phyloP scores from a whole-genome alignment of 2,329 filamentous ascomycete genomes.

The Fusarium transvaalense region DNA sequence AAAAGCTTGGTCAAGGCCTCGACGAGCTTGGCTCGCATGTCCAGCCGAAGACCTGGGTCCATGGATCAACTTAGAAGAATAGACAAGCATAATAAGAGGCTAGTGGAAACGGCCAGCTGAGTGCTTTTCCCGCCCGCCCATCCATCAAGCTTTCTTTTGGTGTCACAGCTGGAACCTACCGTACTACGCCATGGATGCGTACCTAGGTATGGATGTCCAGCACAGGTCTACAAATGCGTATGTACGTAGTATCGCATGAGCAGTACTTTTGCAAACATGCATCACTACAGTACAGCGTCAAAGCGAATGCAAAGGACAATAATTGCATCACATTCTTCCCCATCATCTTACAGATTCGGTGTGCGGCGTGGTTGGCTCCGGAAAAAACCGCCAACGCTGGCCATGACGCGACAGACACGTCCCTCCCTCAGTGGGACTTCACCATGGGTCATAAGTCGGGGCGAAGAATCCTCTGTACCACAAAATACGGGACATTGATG shows the following conservation, averaged over 20 bases:
- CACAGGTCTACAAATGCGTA: background rate
- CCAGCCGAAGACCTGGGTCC: conserved; percentile 26
- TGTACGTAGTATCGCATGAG: background rate
- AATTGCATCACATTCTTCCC: background rate
- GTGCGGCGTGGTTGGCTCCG: conserved; percentile 30
- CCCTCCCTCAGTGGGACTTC: conserved; percentile 12
- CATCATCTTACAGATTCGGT: conserved; percentile 14
- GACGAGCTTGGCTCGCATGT: conserved; percentile 44
- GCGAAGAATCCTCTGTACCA: background rate
- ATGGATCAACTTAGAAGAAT: conserved; percentile 18
- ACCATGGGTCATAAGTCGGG: conserved; percentile 8
- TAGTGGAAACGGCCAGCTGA: conserved; percentile 23
- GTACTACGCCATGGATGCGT: background rate
- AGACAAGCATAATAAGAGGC: conserved; percentile 7
- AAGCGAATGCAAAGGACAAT: background rate
- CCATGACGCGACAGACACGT: conserved; percentile 15
- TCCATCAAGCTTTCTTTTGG: conserved; percentile 2
- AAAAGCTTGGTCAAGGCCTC: conserved; percentile 49
- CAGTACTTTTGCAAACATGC: background rate
- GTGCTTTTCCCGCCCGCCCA: background rate
- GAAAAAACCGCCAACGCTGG: conserved; percentile 28
- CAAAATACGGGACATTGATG: conserved; percentile 1
- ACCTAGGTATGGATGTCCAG: no score
- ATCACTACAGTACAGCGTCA: background rate
- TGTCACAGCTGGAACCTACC: conserved; percentile 1